These are phyloP conservation scores for Pterulicium gracile DNA, from an alignment of 1,284 basidiomycete species.

Conservation along the genomic window DNA sequence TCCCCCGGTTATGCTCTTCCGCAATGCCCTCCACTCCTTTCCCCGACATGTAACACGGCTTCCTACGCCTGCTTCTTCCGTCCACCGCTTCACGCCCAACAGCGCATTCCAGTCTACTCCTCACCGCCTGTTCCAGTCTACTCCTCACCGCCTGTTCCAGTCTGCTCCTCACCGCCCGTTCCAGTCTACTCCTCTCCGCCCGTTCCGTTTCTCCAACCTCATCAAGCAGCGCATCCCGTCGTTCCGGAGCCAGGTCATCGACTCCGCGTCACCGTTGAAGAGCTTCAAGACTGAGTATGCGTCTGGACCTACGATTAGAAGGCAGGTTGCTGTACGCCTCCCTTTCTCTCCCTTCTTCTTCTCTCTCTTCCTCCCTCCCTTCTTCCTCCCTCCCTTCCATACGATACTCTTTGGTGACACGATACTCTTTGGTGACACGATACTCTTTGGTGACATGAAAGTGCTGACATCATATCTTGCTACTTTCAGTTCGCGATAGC, in stretches of 20 bases:
- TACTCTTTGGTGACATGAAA: too few relatives aligned
- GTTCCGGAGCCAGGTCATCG: slow-evolving; percentile 1
- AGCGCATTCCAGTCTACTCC: too few relatives aligned
- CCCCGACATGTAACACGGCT: not conserved
- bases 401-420: too few relatives aligned
- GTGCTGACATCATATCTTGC: not conserved
- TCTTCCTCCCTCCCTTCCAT: too few relatives aligned
- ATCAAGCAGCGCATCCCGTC: not conserved
- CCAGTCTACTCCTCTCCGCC: too few relatives aligned
- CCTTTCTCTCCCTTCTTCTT: too few relatives aligned
- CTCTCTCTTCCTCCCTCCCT: too few relatives aligned
- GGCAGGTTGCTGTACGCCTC: slow-evolving; percentile 1
- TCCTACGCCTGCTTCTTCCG: too few relatives aligned
- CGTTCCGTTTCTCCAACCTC: not conserved
- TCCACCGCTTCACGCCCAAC: not conserved
- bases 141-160: too few relatives aligned
- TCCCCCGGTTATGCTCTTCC: not conserved
- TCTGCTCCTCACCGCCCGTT: too few relatives aligned
- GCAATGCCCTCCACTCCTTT: not conserved
- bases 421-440: too few relatives aligned
- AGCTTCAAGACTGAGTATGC: slow-evolving; percentile 1
- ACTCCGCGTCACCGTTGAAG: not conserved
- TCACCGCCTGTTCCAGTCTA: too few relatives aligned
- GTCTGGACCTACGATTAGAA: slow-evolving; percentile 2
- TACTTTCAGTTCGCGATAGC: not conserved